These are phyloP conservation scores for Fraxinus xanthoxyloides DNA, from an alignment of 305 asterid species.

Conservation along the genomic window DNA sequence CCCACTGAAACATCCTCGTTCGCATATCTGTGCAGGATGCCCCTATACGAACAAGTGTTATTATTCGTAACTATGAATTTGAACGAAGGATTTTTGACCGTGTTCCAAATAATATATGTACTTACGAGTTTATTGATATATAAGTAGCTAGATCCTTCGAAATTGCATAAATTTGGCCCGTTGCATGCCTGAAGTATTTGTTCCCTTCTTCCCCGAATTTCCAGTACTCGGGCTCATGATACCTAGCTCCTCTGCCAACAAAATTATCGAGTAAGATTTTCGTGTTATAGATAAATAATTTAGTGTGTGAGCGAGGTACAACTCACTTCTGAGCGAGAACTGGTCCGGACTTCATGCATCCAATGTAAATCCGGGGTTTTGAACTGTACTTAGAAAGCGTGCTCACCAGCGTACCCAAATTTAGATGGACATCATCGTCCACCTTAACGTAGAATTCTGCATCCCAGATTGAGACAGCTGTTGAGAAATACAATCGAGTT, in stretches of 20 bases:
- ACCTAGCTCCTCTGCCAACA: conserved; percentile 50
- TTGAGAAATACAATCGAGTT: conserved; percentile 58
- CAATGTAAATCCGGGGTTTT: conserved; percentile 58
- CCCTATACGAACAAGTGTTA: conserved; percentile 23
- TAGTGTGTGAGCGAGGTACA: neutral
- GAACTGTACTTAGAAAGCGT: conserved; percentile 54
- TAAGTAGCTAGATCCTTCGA: conserved; percentile 65
- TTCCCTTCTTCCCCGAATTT: conserved; percentile 81
- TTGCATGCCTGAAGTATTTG: conserved; percentile 76
- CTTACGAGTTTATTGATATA: conserved; percentile 64
- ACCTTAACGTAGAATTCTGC: conserved; percentile 72
- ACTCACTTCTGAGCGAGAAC: conserved; percentile 60
- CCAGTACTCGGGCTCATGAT: conserved; percentile 75
- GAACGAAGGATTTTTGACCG: too few relatives aligned
- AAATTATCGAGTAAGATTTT: neutral
- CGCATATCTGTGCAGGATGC: conserved; percentile 54
- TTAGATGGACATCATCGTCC: conserved; percentile 71
- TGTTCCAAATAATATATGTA: neutral
- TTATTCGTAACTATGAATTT: neutral
- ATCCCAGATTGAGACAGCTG: conserved; percentile 57
- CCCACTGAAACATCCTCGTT: conserved; percentile 71
- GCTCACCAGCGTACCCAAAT: conserved; percentile 48
- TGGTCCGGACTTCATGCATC: conserved; percentile 86
- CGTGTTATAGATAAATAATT: too few relatives aligned
- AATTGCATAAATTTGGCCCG: conserved; percentile 75